These are phyloP conservation scores for Mucor lusitanicus DNA, from an alignment of 371 early-diverging fungal genomes.

Conservation along the genomic window DNA sequence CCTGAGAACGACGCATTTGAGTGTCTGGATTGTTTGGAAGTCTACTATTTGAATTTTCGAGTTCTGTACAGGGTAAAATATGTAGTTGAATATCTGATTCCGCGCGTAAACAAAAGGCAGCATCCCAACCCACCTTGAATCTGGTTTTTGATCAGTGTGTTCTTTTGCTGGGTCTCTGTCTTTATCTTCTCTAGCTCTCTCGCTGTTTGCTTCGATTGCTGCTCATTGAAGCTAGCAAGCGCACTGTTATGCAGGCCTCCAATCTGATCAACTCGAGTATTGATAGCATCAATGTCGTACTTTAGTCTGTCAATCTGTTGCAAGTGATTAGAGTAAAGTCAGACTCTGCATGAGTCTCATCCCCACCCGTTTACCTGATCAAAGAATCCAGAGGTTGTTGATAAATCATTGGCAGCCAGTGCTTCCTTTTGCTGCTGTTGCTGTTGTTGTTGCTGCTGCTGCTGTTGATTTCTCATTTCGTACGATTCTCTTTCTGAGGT, in stretches of 20 bases:
- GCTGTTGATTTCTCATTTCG: conserved; percentile 11
- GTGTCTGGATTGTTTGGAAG: conserved; percentile 29
- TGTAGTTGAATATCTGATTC: background rate
- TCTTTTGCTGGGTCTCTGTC: conserved; percentile 30
- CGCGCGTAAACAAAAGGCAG: background rate
- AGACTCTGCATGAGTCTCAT: background rate
- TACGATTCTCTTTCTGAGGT: conserved; percentile 10
- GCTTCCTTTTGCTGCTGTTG: background rate
- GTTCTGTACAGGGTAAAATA: conserved; percentile 8
- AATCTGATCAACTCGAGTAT: conserved; percentile 37
- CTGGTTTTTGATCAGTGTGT: conserved; percentile 27
- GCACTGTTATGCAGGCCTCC: conserved; percentile 34
- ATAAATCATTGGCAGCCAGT: background rate
- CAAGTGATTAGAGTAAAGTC: background rate
- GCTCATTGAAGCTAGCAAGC: conserved; percentile 37
- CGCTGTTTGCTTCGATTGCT: conserved; percentile 33
- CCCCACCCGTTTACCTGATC: conserved; percentile 29
- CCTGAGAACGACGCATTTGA: conserved; percentile 40
- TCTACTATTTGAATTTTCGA: conserved; percentile 28
- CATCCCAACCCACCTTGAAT: conserved; percentile 25
- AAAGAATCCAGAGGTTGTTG: conserved; percentile 39
- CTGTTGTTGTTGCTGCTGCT: too few relatives aligned
- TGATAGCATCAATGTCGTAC: conserved; percentile 28
- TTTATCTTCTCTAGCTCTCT: conserved; percentile 35
- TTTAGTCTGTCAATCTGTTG: conserved; percentile 38